Evolutionary conservation across 129 eudicot species (phyloP), one percentile per base, ranked within the genome.

Genomic region (Oenanthe sinensis): DNA sequence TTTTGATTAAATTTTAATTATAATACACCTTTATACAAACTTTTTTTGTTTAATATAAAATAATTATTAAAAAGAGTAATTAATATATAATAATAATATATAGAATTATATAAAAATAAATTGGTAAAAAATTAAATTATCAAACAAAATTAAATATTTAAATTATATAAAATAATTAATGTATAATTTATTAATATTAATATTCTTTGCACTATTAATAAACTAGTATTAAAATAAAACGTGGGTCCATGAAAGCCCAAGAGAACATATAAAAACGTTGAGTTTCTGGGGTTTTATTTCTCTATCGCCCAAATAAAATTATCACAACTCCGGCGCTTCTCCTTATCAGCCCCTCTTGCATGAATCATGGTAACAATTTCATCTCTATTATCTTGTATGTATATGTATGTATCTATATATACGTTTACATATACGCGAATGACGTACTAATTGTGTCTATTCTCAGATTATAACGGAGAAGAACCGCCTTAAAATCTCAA

Each of bases 401-500:
- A 58, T 58, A 0, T 0, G 1, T n/a, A n/a, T 58, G 30, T 47
- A 14, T 47, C 2, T 58, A n/a, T 58, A 2, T 8, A n/a, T 58
- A 22, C 0, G 12, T 58, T 0, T 8, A n/a, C 33, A 58, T 58
- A 8, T 58, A 7, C 4, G 14, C 67, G 2, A 58, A 8, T 58
- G 8, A 4, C 22, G 0, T 60, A 39, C 60, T 10, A 24, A 40
- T 43, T 20, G 6, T 14, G 6, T 43, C 13, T 39, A 14, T 75
- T 0, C 1, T 58, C 71, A 92, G 97, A 90, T 92, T 70, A 92
- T 92, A 28, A 65, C 97, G 12, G 96, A 92, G 84, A 88, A 87
- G 88, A 92, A 90, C 76, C 85, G 97, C 50, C 88, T 90, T 85
- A 96, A 91, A 81, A 92, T 90, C 85, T 86, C 91, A 74, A 92